Conservation (phyloP, 2,329 filamentous ascomycete genomes). For the Xylariaceae sp. region DNA sequence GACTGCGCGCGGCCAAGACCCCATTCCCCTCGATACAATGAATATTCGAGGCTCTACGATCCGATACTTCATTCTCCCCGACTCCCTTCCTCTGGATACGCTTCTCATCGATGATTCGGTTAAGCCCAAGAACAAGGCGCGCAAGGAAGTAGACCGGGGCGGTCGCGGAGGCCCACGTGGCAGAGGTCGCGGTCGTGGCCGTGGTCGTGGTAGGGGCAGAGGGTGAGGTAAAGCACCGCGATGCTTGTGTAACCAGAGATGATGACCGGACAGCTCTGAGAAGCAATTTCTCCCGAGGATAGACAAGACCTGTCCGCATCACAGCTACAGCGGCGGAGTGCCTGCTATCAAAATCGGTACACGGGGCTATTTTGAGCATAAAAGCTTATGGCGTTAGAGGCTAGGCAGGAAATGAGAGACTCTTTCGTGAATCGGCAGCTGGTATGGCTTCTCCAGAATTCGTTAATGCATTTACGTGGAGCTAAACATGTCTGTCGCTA, state of each 20-base stretch:
- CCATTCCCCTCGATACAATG: conserved; percentile 87
- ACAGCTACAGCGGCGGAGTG: conserved; percentile 3
- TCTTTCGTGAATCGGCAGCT: conserved; percentile 14
- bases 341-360: conserved; percentile 1
- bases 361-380: conserved; percentile 3
- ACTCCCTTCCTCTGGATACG: conserved; percentile 91
- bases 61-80: conserved; percentile 93
- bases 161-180: conserved; percentile 50
- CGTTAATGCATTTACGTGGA: conserved; percentile 1
- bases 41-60: conserved; percentile 96
- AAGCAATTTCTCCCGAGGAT: no score
- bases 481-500: no score
- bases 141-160: conserved; percentile 75
- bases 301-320: no score
- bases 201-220: conserved; percentile 41
- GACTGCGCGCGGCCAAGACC: conserved; percentile 83
- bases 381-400: conserved; percentile 25
- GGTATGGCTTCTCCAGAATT: conserved; percentile 20
- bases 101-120: conserved; percentile 93
- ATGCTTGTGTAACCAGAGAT: no score
- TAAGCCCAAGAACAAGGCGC: conserved; percentile 99
- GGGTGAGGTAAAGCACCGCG: not conserved
- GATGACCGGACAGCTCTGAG: no score
- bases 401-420: conserved; percentile 18
- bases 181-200: conserved; percentile 46